phyloP scores from a whole-genome alignment of 2,329 filamentous ascomycete genomes.

The Rhexocercosporidium sp. region DNA sequence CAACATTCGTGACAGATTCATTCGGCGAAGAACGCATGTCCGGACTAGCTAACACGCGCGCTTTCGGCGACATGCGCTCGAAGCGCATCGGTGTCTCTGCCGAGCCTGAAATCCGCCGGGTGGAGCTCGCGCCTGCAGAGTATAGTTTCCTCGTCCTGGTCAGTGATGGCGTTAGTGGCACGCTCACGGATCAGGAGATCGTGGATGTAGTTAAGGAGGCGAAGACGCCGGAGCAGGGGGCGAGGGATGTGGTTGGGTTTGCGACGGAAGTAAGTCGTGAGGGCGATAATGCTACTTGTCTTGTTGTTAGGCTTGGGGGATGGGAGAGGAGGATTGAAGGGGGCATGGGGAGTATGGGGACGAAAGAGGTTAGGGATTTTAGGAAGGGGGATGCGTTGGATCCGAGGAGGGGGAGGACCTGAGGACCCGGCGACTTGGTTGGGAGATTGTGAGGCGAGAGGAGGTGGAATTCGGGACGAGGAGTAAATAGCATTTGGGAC shows the following conservation, averaged over 20 bases:
- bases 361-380: conserved; percentile 88
- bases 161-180: conserved; percentile 87
- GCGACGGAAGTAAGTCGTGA: conserved; percentile 75
- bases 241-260: conserved; percentile 79
- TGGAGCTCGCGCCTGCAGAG: conserved; percentile 81
- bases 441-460: too few relatives aligned
- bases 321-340: conserved; percentile 81
- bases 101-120: conserved; percentile 83
- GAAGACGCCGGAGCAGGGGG: conserved; percentile 84
- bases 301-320: conserved; percentile 69
- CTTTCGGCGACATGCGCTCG: conserved; percentile 89
- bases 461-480: too few relatives aligned
- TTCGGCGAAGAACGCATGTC: conserved; percentile 97
- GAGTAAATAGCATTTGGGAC: too few relatives aligned
- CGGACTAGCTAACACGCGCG: conserved; percentile 89
- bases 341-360: conserved; percentile 85
- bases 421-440: too few relatives aligned
- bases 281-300: conserved; percentile 72
- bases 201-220: conserved; percentile 96
- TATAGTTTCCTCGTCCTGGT: conserved; percentile 90
- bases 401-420: conserved; percentile 66
- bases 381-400: conserved; percentile 80
- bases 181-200: conserved; percentile 89
- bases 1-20: conserved; percentile 89
- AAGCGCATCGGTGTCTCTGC: conserved; percentile 95